Evolutionary conservation across 345 rosid genomes (phyloP), one percentile per base, ranked within the genome.

Genomic region (Eucalyptus marginata): DNA sequence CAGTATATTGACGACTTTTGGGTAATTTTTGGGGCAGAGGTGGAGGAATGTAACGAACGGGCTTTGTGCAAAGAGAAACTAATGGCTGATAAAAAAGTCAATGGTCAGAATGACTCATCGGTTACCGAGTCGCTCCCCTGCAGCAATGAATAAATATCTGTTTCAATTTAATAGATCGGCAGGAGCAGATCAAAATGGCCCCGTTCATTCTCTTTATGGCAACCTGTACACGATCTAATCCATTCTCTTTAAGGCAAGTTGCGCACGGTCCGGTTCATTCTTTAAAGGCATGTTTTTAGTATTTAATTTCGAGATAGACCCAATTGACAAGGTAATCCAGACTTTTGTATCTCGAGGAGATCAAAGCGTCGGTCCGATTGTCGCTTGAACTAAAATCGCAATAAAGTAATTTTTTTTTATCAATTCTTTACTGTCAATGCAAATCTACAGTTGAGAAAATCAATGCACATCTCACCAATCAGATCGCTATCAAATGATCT

Each of bases 1-100:
- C 58, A 18, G 2, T 52, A 3, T 52, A 18, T 18, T 0, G 24
- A 52, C 29, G 62, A 56, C 9, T 10, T 56, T 56, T 0, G 1
- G 27, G 62, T 22, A 56, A 29, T 56, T 56, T 11, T 56, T 12
- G 7, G 2, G 5, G 6, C 24, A 24, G 13, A 24, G 29, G 15
- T 12, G 13, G 68, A 27, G 10, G 13, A 62, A 62, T 27, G 76
- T 7, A 15, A n/a, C 76, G 76, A n/a, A 7, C 20, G 7, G 20
- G 71, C 10, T 64, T n/a, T n/a, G 15, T 14, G 76, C 20, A 3
- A 64, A 14, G 76, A n/a, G 76, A n/a, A n/a, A 64, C 15, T 20
- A 13, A 5, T 62, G 16, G 31, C 68, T 62, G 15, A 3, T 62
- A 62, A 59, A 27, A 27, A 27, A 27, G 68, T 13, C 31, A 27